These are phyloP conservation scores for Litsea cubeba DNA, from an alignment of 164 flowering plant genomes.

Conservation along the genomic window DNA sequence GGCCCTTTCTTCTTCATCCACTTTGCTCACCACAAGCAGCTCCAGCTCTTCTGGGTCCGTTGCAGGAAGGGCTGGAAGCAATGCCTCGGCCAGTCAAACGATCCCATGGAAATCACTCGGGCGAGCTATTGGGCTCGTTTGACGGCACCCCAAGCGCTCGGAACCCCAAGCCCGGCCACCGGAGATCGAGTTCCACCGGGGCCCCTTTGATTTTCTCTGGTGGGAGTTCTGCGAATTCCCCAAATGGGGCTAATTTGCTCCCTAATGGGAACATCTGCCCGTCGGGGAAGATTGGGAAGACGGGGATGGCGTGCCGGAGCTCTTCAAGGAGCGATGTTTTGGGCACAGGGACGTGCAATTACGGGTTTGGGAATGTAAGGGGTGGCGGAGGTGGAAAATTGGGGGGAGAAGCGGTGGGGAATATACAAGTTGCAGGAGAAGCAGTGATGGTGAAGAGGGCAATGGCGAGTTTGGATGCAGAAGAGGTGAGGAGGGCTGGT, in stretches of 20 bases:
- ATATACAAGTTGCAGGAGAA: conserved; percentile 20
- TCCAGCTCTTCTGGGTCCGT: conserved; percentile 67
- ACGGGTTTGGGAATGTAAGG: conserved; percentile 86
- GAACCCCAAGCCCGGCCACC: conserved; percentile 32
- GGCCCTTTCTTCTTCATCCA: conserved; percentile 5
- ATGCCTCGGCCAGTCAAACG: conserved; percentile 14
- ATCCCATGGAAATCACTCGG: conserved; percentile 38
- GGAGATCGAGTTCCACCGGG: conserved; percentile 46
- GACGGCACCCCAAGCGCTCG: conserved; percentile 37
- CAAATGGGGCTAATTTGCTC: conserved; percentile 16
- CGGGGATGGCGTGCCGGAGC: conserved; percentile 29
- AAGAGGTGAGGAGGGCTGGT: conserved; percentile 62
- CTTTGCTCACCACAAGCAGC: conserved; percentile 40
- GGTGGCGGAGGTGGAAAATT: conserved; percentile 26
- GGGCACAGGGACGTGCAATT: conserved; percentile 63
- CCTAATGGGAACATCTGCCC: conserved; percentile 71
- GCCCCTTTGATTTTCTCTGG: conserved; percentile 44
- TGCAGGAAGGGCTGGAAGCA: conserved; percentile 26
- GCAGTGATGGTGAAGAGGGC: conserved; percentile 23
- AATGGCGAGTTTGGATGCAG: conserved; percentile 47
- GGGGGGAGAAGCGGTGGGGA: conserved; percentile 10
- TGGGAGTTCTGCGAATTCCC: conserved; percentile 25
- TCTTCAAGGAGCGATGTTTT: conserved; percentile 44
- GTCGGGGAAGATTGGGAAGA: conserved; percentile 49
- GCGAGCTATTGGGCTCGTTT: conserved; percentile 46